A percentile compares a stretch with the other conserved stretches of the same genome.
Conservation (phyloP, 1,284 basidiomycete genomes). For the Marasmius fiardii region DNA sequence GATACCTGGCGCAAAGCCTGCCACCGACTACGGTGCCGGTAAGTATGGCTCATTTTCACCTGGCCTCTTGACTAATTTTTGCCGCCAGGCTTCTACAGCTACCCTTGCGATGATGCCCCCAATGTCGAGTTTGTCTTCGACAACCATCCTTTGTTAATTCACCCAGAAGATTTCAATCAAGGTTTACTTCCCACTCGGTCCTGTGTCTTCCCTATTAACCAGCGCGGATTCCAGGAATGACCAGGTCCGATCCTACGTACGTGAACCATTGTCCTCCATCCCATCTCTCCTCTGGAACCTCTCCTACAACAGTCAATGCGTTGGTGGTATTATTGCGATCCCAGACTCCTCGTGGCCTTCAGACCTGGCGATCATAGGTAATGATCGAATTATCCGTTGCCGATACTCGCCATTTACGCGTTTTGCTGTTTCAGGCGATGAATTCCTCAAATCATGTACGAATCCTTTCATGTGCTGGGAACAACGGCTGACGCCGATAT, state of each 20-base stretch:
- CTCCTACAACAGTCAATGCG: conserved; percentile 41
- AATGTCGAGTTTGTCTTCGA: conserved; percentile 51
- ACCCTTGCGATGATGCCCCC: conserved; percentile 39
- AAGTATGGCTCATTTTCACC: neutral
- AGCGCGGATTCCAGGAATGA: conserved; percentile 16
- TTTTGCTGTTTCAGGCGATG: conserved; percentile 39
- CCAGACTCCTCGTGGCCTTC: conserved; percentile 39
- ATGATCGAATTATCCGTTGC: conserved; percentile 3
- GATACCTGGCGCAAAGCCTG: conserved; percentile 46
- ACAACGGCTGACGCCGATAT: neutral
- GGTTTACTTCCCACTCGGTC: conserved; percentile 29
- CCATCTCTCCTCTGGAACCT: neutral
- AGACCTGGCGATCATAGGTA: conserved; percentile 61
- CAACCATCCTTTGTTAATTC: conserved; percentile 47
- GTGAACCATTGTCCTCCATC: neutral
- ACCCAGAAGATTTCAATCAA: conserved; percentile 64
- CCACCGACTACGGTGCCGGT: conserved; percentile 41
- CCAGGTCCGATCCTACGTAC: neutral
- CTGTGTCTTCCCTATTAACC: neutral
- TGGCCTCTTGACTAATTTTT: too few species aligned
- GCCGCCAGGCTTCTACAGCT: conserved; percentile 43
- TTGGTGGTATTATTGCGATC: conserved; percentile 65
- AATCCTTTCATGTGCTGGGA: conserved; percentile 1
- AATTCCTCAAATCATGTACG: conserved; percentile 70
- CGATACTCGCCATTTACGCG: conserved; percentile 8